Conservation (phyloP, 352 stramenopile species). For the Pythium utonaiense region DNA sequence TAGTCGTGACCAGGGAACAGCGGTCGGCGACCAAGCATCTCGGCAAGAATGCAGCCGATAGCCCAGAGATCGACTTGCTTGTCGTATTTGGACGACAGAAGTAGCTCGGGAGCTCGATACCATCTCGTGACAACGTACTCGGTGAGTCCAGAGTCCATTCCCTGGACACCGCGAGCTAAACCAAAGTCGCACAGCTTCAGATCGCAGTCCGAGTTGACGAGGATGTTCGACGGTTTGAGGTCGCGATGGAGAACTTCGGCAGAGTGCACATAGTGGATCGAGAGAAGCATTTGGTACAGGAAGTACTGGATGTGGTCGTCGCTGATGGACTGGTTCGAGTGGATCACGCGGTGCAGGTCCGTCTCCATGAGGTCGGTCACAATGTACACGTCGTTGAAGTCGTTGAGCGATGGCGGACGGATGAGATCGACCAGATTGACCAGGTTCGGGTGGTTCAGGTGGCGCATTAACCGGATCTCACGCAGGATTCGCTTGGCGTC, state of each 20-base stretch:
- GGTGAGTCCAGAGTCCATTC: constrained; percentile 65
- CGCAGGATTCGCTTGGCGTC: constrained; percentile 86
- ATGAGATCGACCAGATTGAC: constrained; percentile 80
- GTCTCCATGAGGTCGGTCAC: constrained; percentile 91
- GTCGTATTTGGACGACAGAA: constrained; percentile 90
- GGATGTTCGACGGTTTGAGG: constrained; percentile 86
- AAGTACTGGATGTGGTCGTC: constrained; percentile 90
- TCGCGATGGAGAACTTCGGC: constrained; percentile 92
- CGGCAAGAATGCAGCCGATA: constrained; percentile 83
- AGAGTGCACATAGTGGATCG: constrained; percentile 98
- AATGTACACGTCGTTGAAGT: constrained; percentile 91
- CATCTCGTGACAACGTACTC: constrained; percentile 92
- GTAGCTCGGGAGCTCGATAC: constrained; percentile 90
- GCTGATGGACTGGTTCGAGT: constrained; percentile 77
- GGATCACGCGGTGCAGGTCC: constrained; percentile 91
- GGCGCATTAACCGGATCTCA: constrained; percentile 87
- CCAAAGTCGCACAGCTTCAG: constrained; percentile 92
- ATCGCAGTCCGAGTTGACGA: constrained; percentile 90
- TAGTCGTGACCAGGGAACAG: constrained; percentile 87
- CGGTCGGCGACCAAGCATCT: constrained; percentile 82
- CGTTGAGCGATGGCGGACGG: constrained; percentile 71
- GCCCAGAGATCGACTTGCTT: constrained; percentile 88
- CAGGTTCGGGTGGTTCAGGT: constrained; percentile 81
- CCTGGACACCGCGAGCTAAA: constrained; percentile 87
- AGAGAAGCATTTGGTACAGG: constrained; percentile 90